Percentiles rank a stretch among this genome's conserved stretches.
phyloP scores from a whole-genome alignment of 495 filamentous ascomycete genomes.

The Penicillium cataractarum region DNA sequence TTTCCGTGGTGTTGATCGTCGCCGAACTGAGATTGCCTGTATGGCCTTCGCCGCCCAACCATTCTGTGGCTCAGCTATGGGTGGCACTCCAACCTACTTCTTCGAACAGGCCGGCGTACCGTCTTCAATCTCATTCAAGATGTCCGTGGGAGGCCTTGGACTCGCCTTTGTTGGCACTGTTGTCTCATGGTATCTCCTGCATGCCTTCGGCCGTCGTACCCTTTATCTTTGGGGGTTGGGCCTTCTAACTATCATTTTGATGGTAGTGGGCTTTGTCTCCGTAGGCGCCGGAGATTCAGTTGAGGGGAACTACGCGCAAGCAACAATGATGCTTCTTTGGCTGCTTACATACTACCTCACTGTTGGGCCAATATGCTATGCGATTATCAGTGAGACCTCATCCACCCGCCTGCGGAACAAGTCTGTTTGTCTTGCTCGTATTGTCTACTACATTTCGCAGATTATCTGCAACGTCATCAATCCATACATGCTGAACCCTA shows the following conservation, averaged over 20 bases:
- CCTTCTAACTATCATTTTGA: conserved; percentile 44
- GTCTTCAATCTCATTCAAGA: conserved; percentile 24
- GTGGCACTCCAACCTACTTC: conserved; percentile 44
- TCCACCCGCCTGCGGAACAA: conserved; percentile 44
- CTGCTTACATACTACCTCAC: conserved; percentile 44
- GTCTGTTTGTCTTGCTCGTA: conserved; percentile 42
- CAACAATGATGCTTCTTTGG: conserved; percentile 44
- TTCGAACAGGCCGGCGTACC: conserved; percentile 44
- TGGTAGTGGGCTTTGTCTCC: conserved; percentile 45
- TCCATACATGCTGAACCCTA: conserved; percentile 43
- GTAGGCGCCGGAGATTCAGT: conserved; percentile 24
- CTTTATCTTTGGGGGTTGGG: conserved; percentile 55
- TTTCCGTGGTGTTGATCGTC: conserved; percentile 41
- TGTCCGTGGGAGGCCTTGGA: conserved; percentile 42
- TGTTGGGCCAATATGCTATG: conserved; percentile 46
- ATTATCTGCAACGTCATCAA: conserved; percentile 37
- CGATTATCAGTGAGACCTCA: conserved; percentile 39
- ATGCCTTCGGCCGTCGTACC: conserved; percentile 48
- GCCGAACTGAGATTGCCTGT: conserved; percentile 44
- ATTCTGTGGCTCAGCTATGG: conserved; percentile 35
- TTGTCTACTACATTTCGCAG: conserved; percentile 34
- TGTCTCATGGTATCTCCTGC: conserved; percentile 56
- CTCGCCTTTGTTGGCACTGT: conserved; percentile 57
- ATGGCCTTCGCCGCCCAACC: conserved; percentile 32
- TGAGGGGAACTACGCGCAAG: conserved; percentile 32